Evolutionary conservation across 345 rosid genomes (phyloP), one percentile per base, ranked within the genome.

Genomic region (Hibiscus mutabilis): DNA sequence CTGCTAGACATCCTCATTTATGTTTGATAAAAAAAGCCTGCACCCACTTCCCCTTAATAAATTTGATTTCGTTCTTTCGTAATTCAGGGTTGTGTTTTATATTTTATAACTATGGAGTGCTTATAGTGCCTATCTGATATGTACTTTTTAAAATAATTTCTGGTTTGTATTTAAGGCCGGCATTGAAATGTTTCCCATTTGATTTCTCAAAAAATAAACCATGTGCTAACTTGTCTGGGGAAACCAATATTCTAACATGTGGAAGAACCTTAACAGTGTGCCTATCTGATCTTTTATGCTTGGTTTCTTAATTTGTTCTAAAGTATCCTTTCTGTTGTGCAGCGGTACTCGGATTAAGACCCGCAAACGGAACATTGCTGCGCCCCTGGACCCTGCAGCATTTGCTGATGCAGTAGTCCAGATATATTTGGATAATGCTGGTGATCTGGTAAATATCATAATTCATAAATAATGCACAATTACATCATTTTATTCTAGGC

Each of bases 261-360:
- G 42, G 42, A 37, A 37, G 42, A 37, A 37, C 42, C 42, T 37
- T 37, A 7, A 37, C 42, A 37, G 42, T 37, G 42, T 37, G 42
- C 42, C 42, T 37, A 37, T 37, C 42, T 37, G 42, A 37, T 7
- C 0, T 37, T 37, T 37, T 37, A 37, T 37, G 42, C 42, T 37
- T 37, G 8, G 42, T 37, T 37, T 37, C 42, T 37, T 37, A 37
- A 7, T 37, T 37, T 7, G 10, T 37, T 37, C 11, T 37, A 1
- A 37, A 37, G 42, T 7, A 51, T 61, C 8, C 9, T 71, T 46
- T 72, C 18, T 79, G 8, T 37, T 78, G 53, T 69, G 61, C 82
- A 92, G 98, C 79, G 98, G 99, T 74, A 88, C 97, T 97, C 98
- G 98, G 98, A 95, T 95, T 92, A 95, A 95, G 98, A 84, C 98